A percentile compares a stretch with the other conserved stretches of the same genome.
Conservation (phyloP, 176 grass and related monocot species). For the Thalia dealbata region DNA sequence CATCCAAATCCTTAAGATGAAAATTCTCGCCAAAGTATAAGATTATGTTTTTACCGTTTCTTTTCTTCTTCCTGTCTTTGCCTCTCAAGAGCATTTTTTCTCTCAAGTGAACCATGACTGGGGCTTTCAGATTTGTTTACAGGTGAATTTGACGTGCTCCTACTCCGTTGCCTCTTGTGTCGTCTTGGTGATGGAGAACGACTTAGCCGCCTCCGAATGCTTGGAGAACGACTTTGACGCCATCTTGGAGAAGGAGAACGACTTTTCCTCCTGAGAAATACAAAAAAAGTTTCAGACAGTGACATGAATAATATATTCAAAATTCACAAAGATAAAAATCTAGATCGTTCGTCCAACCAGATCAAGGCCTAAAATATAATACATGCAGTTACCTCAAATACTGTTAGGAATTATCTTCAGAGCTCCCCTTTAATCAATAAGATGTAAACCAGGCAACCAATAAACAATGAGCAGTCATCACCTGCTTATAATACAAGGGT, state of each 20-base stretch:
- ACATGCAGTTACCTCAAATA: slow-evolving; percentile 51
- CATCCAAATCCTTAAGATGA: background rate
- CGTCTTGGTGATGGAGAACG: slow-evolving; percentile 41
- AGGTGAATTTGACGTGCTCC: slow-evolving; percentile 38
- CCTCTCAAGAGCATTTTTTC: slow-evolving; percentile 60
- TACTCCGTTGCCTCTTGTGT: slow-evolving; percentile 65
- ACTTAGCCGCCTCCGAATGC: slow-evolving; percentile 42
- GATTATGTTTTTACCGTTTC: slow-evolving; percentile 84
- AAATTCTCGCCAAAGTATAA: slow-evolving; percentile 20
- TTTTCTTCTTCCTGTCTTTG: slow-evolving; percentile 81
- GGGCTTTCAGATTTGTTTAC: slow-evolving; percentile 34
- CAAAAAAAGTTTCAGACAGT: slow-evolving; percentile 20
- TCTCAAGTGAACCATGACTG: slow-evolving; percentile 31
- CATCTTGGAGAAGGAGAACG: slow-evolving; percentile 61
- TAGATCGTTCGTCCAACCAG: slow-evolving; percentile 13
- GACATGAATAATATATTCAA: background rate
- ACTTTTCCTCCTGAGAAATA: slow-evolving; percentile 64
- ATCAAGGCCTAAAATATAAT: slow-evolving; percentile 1
- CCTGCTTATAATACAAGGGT: background rate
- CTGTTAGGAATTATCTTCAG: slow-evolving; percentile 39
- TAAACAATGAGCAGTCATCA: background rate
- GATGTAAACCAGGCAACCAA: background rate
- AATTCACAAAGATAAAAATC: background rate
- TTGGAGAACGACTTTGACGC: slow-evolving; percentile 41
- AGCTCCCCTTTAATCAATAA: slow-evolving; percentile 25